Percentiles rank a stretch among this genome's conserved stretches.
Conservation (phyloP, 129 eudicot genomes). For the Centella asiatica region DNA sequence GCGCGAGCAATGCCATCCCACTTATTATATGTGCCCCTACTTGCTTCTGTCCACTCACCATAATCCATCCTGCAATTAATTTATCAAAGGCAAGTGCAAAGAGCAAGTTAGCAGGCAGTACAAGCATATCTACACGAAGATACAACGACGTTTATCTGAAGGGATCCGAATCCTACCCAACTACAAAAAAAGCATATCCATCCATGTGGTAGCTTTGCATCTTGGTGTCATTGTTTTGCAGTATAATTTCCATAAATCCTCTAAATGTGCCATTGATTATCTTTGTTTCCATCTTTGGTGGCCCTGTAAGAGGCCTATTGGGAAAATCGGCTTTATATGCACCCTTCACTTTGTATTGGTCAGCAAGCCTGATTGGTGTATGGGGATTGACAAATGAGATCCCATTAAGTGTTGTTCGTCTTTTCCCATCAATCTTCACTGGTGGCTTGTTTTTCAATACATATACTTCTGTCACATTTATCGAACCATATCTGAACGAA, state of each 20-base stretch:
- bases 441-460: slow-evolving; percentile 60
- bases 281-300: slow-evolving; percentile 65
- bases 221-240: slow-evolving; percentile 84
- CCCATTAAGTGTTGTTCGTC: slow-evolving; percentile 66
- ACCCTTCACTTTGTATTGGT: slow-evolving; percentile 56
- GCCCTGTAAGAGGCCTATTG: slow-evolving; percentile 58
- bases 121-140: slow-evolving; percentile 5
- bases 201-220: slow-evolving; percentile 75
- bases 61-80: slow-evolving; percentile 60
- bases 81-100: not conserved
- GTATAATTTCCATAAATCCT: slow-evolving; percentile 78
- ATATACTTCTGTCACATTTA: slow-evolving; percentile 76
- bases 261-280: slow-evolving; percentile 83
- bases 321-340: slow-evolving; percentile 76
- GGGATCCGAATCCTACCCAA: slow-evolving; percentile 46
- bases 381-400: slow-evolving; percentile 76
- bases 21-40: slow-evolving; percentile 93
- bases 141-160: not conserved
- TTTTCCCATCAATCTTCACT: slow-evolving; percentile 54
- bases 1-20: slow-evolving; percentile 95
- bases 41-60: slow-evolving; percentile 83
- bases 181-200: slow-evolving; percentile 85
- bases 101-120: not conserved
- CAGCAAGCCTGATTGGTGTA: slow-evolving; percentile 88
- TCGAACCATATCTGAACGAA: slow-evolving; percentile 77